Conservation (phyloP, 192 early-diverging fungal genomes). For the Paraglomus brasilianum region DNA sequence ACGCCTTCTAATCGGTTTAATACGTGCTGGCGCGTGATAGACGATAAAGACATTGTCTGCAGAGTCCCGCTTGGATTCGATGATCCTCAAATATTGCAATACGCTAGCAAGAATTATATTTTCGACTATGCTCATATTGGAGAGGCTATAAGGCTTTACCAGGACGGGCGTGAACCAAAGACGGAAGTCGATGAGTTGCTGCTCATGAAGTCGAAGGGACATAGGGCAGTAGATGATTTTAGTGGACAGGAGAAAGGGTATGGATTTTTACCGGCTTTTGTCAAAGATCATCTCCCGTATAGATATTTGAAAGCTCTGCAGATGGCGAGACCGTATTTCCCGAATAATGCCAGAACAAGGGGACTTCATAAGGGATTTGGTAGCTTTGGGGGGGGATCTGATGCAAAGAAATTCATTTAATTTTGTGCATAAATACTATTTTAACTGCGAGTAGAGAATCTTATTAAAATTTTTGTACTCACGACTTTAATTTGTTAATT, state of each 20-base stretch:
- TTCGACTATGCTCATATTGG: conserved; percentile 16
- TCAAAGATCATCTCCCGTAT: conserved; percentile 19
- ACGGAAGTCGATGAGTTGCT: no score
- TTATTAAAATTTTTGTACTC: no score
- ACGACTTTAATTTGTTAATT: no score
- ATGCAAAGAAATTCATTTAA: no score
- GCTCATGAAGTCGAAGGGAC: no score
- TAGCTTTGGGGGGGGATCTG: no score
- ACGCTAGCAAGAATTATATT: neutral
- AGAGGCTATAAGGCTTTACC: conserved; percentile 1
- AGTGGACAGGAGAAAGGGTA: neutral
- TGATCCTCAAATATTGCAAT: conserved; percentile 27
- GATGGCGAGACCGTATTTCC: neutral
- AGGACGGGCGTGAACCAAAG: conserved; percentile 4
- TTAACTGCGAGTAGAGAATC: no score
- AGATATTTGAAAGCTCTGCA: conserved; percentile 18
- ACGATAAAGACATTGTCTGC: conserved; percentile 46
- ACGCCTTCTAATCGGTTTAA: conserved; percentile 20
- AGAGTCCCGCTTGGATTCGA: conserved; percentile 42
- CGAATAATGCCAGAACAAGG: no score
- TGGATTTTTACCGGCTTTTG: neutral
- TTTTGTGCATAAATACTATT: no score
- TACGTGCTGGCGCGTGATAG: conserved; percentile 47
- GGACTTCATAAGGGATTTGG: no score
- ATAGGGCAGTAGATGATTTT: neutral